Evolutionary conservation across 1,139 yeast genomes (phyloP), one percentile per base, ranked within the genome.

Genomic region (Blastobotrys apis): DNA sequence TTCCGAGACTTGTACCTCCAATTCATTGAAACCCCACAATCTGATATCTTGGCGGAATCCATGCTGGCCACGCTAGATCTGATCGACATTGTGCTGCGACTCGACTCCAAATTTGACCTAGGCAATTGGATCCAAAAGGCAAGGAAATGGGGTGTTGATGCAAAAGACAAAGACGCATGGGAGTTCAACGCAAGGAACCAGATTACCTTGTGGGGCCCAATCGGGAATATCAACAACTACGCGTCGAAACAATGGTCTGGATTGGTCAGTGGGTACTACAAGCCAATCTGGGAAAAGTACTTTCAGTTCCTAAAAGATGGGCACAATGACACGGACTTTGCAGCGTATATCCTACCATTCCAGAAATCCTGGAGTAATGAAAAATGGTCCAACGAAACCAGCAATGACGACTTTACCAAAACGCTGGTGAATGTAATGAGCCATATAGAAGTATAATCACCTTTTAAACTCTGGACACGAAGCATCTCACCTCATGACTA

Each of bases 221-320:
- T 27, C 13, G 52, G 48, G 2, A 43, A 49, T 21, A 43, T 49
- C 21, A 39, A 47, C 31, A 34, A 40, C 31, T 49, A 49, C 32
- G 52, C 50, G 15, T 45, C 51, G 8, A 47, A 42, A 30, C 43
- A 45, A n/a, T 49, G 52, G 52, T 48, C 51, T 2, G 51, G 51
- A 6, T 29, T 49, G n/a, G 45, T 49, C 13, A 40, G 49, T 5
- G 33, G 35, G 9, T 49, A 49, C 34, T 49, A 49, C 37, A 27
- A 33, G 16, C 43, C 43, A 2, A 17, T 45, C 22, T 49, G 52
- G 52, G 25, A 25, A 9, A 32, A 33, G 32, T 49, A 45, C 29
- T 21, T 47, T 22, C 33, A 47, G 8, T 34, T 30, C 16, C 13
- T 41, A 21, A 21, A 23, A 21, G 29, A 35, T 15, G 40, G 44